Percentiles rank a stretch among this genome's conserved stretches.
Evolutionary conservation across 78 protist genomes (phyloP).

Genomic region (Cyanophora paradoxa): DNA sequence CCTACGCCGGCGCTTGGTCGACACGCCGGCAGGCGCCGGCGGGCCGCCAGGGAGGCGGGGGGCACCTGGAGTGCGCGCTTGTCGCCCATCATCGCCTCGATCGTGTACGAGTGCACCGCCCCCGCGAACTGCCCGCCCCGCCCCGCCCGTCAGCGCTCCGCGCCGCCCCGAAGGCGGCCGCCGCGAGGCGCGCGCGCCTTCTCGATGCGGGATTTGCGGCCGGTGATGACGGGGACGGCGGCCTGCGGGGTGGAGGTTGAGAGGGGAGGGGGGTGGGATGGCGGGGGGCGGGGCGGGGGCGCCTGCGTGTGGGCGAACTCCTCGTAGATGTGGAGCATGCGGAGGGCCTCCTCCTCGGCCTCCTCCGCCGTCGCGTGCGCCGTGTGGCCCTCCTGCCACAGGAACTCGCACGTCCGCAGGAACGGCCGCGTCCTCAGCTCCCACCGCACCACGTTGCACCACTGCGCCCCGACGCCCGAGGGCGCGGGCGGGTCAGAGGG

Average conservation of each 20-base stretch:
- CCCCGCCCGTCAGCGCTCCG: too few species aligned
- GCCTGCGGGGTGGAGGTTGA: not conserved
- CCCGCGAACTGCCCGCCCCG: slow-evolving; percentile 13
- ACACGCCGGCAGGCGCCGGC: not conserved
- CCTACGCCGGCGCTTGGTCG: not conserved
- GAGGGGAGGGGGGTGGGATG: not conserved
- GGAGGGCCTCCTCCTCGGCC: slow-evolving; percentile 31
- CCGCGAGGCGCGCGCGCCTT: too few species aligned
- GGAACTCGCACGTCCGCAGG: slow-evolving; percentile 37
- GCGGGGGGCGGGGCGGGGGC: not conserved
- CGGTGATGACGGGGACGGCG: slow-evolving; percentile 23
- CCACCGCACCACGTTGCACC: slow-evolving; percentile 41
- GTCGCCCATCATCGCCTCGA: slow-evolving; percentile 34
- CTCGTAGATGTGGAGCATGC: slow-evolving; percentile 26
- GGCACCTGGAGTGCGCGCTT: slow-evolving; percentile 35
- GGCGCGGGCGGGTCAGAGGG: too few species aligned
- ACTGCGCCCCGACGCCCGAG: slow-evolving; percentile 26
- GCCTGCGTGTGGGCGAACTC: not conserved
- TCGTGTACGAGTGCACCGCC: slow-evolving; percentile 31
- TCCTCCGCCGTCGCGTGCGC: slow-evolving; percentile 54
- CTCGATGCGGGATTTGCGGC: too few species aligned
- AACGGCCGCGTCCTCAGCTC: slow-evolving; percentile 45
- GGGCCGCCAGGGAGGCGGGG: not conserved
- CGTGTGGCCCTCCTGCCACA: slow-evolving; percentile 65
- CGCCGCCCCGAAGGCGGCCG: too few species aligned